Base-by-base conservation (phyloP, 495 filamentous ascomycete genomes). In the Schizothecium vesticola region DNA sequence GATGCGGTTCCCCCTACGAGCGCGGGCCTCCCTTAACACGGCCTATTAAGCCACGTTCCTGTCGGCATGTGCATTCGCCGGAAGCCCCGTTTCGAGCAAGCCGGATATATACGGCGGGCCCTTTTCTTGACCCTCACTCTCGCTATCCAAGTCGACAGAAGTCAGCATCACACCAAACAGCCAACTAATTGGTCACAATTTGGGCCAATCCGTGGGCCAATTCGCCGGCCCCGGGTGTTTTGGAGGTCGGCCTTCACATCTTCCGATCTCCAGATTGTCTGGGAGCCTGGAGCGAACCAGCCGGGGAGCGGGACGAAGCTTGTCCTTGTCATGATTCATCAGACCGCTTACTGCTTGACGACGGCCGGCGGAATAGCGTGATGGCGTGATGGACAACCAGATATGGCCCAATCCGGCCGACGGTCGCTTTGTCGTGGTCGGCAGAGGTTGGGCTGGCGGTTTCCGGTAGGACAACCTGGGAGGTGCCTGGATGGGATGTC, bases 61-160 rank as follows among this genome's bases (percentile, higher is more conserved):
- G 51, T 31, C 19, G 59, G 25, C n/a, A 57, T 65, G 51, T 51
- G 43, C 19, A 16, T 51, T 66, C 60, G 71, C 71, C 70, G 74
- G 74, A 69, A 71, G 63, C 56, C 43, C 74, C 70, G 24, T 74
- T 72, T 74, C 56, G 16, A 76, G 74, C 69, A 74, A 76, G 24
- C 72, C 72, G 74, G 31, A 10, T 36, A 19, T 61, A 28, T 61
- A 61, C 24, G 23, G 24, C 59, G 24, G 29, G 19, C 65, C 56
- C 21, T 56, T 12, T 66, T 31, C 6, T 31, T 9, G 28, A 31
- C 28, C 3, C 57, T 60, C 5, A 31, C 56, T 33, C 43, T 51
- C 43, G 19, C 43, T 51, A 12, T 51, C 24, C 59, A 62, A 60
- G 33, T 59, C 28, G 57, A 64, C 56, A 69, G 26, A 25, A 65